phyloP scores from a whole-genome alignment of 768 basidiomycete genomes.

The Podaxis sp. region DNA sequence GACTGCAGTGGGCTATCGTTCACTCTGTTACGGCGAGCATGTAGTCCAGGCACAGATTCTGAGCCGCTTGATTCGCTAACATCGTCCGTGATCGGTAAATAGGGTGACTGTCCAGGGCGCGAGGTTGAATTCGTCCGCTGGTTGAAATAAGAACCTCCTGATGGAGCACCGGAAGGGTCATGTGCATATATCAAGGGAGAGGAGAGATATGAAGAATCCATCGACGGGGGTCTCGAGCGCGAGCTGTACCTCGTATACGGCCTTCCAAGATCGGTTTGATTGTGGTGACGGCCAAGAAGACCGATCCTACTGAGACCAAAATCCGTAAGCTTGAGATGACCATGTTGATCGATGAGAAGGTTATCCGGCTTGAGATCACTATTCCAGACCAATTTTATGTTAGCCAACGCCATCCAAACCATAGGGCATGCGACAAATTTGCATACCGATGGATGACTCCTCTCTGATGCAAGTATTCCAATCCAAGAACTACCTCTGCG shows the following conservation, averaged over 20 bases:
- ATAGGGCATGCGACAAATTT: neutral
- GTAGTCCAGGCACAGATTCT: conserved; percentile 63
- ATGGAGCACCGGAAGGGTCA: conserved; percentile 38
- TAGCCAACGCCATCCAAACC: conserved; percentile 16
- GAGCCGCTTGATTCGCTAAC: conserved; percentile 85
- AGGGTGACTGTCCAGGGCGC: conserved; percentile 64
- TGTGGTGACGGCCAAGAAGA: conserved; percentile 95
- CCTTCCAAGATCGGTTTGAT: conserved; percentile 57
- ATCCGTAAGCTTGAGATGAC: conserved; percentile 97
- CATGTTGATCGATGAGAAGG: conserved; percentile 92
- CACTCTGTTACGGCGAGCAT: conserved; percentile 47
- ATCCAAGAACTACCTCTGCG: conserved; percentile 91
- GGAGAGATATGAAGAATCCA: conserved; percentile 76
- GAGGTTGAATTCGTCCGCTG: conserved; percentile 61
- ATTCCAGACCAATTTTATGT: conserved; percentile 15
- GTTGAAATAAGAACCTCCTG: conserved; percentile 78
- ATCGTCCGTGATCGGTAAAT: conserved; percentile 75
- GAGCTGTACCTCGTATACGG: conserved; percentile 57
- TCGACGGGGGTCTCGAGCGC: conserved; percentile 78
- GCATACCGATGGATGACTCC: conserved; percentile 95
- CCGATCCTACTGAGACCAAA: conserved; percentile 97
- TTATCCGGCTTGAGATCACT: conserved; percentile 99
- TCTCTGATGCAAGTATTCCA: conserved; percentile 95
- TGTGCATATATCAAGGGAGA: conserved; percentile 62
- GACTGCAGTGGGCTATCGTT: conserved; percentile 83